Evolutionary conservation across 345 rosid species (phyloP).

Genomic region (Hibiscus syriacus): DNA sequence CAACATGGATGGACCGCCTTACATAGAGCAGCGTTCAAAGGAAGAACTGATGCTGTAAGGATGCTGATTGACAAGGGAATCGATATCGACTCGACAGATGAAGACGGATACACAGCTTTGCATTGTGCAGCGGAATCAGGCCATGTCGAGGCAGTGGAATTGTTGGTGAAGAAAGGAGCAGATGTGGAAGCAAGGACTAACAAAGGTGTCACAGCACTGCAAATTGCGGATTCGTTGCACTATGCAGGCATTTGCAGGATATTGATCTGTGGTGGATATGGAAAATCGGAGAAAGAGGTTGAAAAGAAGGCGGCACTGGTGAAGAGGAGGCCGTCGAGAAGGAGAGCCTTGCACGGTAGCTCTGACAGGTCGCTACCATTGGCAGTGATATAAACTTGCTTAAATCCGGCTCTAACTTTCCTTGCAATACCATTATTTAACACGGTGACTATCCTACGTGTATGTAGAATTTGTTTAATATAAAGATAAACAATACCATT

Average conservation of each 20-base stretch:
- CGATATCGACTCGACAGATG: not conserved
- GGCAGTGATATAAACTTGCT: not conserved
- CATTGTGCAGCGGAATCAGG: not conserved
- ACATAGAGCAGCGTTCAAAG: not conserved
- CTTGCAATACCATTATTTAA: too few species aligned
- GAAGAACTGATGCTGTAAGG: not conserved
- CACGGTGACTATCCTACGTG: too few species aligned
- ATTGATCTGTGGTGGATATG: not conserved
- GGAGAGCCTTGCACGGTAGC: not conserved
- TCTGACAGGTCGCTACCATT: not conserved
- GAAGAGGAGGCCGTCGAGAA: not conserved
- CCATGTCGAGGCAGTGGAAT: not conserved
- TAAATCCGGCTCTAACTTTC: too few species aligned
- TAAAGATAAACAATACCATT: too few species aligned
- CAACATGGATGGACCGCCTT: not conserved
- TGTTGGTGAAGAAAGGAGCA: not conserved
- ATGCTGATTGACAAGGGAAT: not conserved
- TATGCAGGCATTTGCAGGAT: not conserved
- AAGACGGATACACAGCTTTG: not conserved
- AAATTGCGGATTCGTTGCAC: not conserved
- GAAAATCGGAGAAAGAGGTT: not conserved
- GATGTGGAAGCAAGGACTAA: not conserved
- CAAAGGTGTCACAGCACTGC: not conserved
- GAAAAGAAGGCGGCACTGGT: not conserved
- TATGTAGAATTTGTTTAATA: too few species aligned